Percentiles rank a stretch among this genome's conserved stretches.
phyloP scores from a whole-genome alignment of 2,329 filamentous ascomycete species.

The Alternaria sp. region DNA sequence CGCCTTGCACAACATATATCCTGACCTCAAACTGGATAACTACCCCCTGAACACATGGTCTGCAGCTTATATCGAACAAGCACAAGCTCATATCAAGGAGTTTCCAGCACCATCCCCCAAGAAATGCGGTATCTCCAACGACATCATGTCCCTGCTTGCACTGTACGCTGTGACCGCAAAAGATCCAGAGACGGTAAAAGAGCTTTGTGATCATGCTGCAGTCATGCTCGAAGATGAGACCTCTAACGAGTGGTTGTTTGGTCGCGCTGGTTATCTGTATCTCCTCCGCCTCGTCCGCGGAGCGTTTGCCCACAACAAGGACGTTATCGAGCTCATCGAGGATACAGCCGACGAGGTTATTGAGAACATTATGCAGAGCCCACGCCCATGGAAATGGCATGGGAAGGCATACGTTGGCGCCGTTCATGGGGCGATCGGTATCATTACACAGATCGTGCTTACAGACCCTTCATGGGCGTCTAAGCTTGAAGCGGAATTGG shows the following conservation, averaged over 20 bases:
- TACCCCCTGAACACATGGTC: slow-evolving; percentile 60
- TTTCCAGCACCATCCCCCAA: slow-evolving; percentile 57
- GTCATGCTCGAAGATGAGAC: slow-evolving; percentile 59
- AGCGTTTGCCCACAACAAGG: slow-evolving; percentile 61
- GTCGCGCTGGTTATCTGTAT: slow-evolving; percentile 73
- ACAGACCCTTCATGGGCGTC: slow-evolving; percentile 65
- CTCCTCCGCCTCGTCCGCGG: slow-evolving; percentile 69
- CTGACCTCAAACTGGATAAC: slow-evolving; percentile 57
- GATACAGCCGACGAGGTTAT: slow-evolving; percentile 66
- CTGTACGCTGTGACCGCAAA: slow-evolving; percentile 61
- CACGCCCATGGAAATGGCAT: slow-evolving; percentile 70
- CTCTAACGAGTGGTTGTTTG: slow-evolving; percentile 71
- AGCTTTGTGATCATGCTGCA: slow-evolving; percentile 60
- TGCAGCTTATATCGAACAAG: slow-evolving; percentile 60
- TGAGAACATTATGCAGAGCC: slow-evolving; percentile 65
- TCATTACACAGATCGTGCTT: slow-evolving; percentile 72
- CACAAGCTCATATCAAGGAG: slow-evolving; percentile 59
- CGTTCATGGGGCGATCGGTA: slow-evolving; percentile 73
- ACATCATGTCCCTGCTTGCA: slow-evolving; percentile 60
- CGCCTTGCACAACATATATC: slow-evolving; percentile 59
- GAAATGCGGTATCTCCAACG: slow-evolving; percentile 61
- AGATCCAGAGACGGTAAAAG: slow-evolving; percentile 59
- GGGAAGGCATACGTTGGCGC: slow-evolving; percentile 71
- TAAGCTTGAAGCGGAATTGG: slow-evolving; percentile 63
- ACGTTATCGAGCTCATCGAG: slow-evolving; percentile 61